A percentile compares a stretch with the other conserved stretches of the same genome.
Conservation (phyloP, 164 flowering plant species). For the Malania oleifera region DNA sequence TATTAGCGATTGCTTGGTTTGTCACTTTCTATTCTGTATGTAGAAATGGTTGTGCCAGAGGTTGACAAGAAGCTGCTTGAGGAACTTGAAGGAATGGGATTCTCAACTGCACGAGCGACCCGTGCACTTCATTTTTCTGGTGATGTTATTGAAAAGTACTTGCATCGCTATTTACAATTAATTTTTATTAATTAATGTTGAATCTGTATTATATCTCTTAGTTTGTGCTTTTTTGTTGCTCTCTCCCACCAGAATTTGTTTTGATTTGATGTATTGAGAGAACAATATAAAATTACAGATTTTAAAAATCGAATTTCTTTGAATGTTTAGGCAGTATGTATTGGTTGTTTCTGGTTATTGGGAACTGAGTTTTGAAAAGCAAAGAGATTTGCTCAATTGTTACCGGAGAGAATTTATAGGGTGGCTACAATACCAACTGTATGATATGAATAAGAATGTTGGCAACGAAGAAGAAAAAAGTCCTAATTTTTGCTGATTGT, state of each 20-base stretch:
- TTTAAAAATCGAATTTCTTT: too few species aligned
- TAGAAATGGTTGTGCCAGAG: constrained; percentile 93
- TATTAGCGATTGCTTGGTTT: background rate
- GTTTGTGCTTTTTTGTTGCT: background rate
- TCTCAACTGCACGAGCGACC: constrained; percentile 70
- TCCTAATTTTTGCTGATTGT: too few species aligned
- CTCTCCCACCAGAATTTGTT: background rate
- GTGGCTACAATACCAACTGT: too few species aligned
- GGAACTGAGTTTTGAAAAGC: too few species aligned
- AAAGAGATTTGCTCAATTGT: too few species aligned
- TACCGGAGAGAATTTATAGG: too few species aligned
- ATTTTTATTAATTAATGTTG: background rate
- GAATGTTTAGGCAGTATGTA: too few species aligned
- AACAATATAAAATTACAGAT: too few species aligned
- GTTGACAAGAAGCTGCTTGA: constrained; percentile 68
- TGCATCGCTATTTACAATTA: background rate
- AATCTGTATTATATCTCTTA: background rate
- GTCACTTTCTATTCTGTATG: constrained; percentile 1
- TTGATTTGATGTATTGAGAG: too few species aligned
- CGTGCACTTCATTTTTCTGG: constrained; percentile 91
- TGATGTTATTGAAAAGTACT: constrained; percentile 21
- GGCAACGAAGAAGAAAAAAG: too few species aligned
- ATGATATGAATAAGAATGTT: too few species aligned
- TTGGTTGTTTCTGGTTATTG: too few species aligned
- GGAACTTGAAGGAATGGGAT: constrained; percentile 91